Base-by-base conservation (phyloP, 345 rosid genomes). In the Moricandia arvensis region DNA sequence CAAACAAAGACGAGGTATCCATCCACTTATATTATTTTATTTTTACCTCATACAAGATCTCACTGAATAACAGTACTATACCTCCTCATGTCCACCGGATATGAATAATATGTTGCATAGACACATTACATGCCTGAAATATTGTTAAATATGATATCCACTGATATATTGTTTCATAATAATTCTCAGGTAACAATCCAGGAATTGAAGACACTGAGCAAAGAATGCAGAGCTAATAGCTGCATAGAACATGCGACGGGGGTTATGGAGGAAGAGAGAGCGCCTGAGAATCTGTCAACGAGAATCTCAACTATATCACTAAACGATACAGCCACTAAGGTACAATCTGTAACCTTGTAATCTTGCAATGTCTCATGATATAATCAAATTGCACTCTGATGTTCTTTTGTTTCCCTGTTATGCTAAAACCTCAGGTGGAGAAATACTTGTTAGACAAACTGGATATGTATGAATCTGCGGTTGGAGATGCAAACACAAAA, bases 241-340 rank as follows among this genome's bases (percentile, higher is more conserved):
- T 96, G 98, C 83, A 86, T 90, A 65, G 99, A 96, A 83, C 99
- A 96, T 83, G 98, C 99, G 10, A 74, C 79, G 0, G 96, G 96
- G 68, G 84, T 93, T 54, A 83, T 93, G 58, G 97, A 91, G 82
- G 90, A 76, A 63, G 88, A 82, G 83, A 91, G 82, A 83, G 97
- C 84, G 59, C 91, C 94, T 0, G 97, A 91, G 78, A 89, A 86
- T 74, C 88, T 96, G 35, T 89, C 97, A 1, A 87, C 84, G 71
- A 84, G 83, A 81, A 80, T 96, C 49, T 89, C 98, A 34, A 74
- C 82, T 27, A 83, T 96, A 65, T 93, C 99, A 51, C 67, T 96
- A 69, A 79, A 63, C n/a, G 85, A 87, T 63, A 58, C 83, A 60
- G 86, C 81, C 70, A 83, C 87, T 82, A 86, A 83, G 98, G 99